phyloP scores from a whole-genome alignment of 139 green algal species.

The Haematococcus sp. region DNA sequence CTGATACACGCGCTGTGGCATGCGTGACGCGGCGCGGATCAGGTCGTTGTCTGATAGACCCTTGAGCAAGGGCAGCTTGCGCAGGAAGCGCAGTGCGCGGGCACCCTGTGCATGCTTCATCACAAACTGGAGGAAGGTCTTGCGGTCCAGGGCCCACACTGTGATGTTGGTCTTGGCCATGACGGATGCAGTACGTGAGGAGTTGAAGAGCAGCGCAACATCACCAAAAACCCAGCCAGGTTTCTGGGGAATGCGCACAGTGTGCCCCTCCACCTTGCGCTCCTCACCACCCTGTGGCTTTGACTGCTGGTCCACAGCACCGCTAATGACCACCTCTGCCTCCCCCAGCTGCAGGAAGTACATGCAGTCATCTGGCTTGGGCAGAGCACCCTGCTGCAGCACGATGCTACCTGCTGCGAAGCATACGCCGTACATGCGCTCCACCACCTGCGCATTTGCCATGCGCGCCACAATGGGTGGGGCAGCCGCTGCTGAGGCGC shows the following conservation, averaged over 20 bases:
- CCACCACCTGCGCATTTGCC: slow-evolving; percentile 29
- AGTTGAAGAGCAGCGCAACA: slow-evolving; percentile 72
- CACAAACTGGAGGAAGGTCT: slow-evolving; percentile 68
- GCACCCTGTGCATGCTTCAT: slow-evolving; percentile 71
- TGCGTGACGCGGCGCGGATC: slow-evolving; percentile 45
- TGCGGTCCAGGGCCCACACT: slow-evolving; percentile 66
- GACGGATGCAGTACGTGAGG: slow-evolving; percentile 65
- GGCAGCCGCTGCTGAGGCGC: no score
- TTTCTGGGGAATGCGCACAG: slow-evolving; percentile 58
- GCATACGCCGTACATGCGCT: slow-evolving; percentile 56
- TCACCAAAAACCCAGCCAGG: slow-evolving; percentile 78
- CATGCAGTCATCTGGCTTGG: slow-evolving; percentile 65
- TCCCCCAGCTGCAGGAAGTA: slow-evolving; percentile 66
- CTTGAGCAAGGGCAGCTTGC: slow-evolving; percentile 75
- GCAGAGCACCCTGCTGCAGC: slow-evolving; percentile 65
- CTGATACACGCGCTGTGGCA: slow-evolving; percentile 57
- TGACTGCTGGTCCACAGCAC: slow-evolving; percentile 23
- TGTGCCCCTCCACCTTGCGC: slow-evolving; percentile 49
- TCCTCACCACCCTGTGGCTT: slow-evolving; percentile 29
- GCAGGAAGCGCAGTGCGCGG: slow-evolving; percentile 64
- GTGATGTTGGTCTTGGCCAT: slow-evolving; percentile 55
- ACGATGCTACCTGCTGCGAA: slow-evolving; percentile 54
- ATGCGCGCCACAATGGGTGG: neutral
- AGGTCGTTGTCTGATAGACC: slow-evolving; percentile 72
- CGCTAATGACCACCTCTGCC: slow-evolving; percentile 68